These are phyloP conservation scores for Pythium vanterpoolii DNA, from an alignment of 352 stramenopile species.

Conservation along the genomic window DNA sequence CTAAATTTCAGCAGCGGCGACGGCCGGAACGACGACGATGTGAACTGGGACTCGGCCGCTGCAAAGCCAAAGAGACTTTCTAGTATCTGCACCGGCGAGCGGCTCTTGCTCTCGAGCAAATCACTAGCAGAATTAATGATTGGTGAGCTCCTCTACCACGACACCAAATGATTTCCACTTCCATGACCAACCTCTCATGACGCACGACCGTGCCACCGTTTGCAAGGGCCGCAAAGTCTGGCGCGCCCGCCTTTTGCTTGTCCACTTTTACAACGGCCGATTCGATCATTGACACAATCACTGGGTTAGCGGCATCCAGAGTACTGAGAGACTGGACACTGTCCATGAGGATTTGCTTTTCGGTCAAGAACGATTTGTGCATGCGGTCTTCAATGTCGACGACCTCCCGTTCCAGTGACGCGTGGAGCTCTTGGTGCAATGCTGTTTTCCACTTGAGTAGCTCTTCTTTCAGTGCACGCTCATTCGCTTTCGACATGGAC, in stretches of 20 bases:
- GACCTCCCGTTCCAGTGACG: conserved; percentile 47
- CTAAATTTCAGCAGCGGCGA: conserved; percentile 36
- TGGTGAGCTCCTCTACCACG: not conserved
- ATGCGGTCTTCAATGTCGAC: conserved; percentile 57
- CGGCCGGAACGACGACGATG: conserved; percentile 45
- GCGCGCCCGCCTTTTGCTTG: conserved; percentile 47
- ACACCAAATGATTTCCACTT: not conserved
- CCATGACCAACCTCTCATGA: conserved; percentile 39
- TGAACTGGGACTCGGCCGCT: conserved; percentile 37
- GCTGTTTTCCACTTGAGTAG: conserved; percentile 28
- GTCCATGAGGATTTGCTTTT: conserved; percentile 53
- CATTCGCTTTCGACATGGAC: not conserved
- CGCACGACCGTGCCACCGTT: conserved; percentile 65
- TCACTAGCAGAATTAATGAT: conserved; percentile 34
- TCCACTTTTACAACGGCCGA: conserved; percentile 29
- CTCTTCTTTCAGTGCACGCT: conserved; percentile 26
- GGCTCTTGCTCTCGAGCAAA: conserved; percentile 37
- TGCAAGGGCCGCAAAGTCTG: conserved; percentile 62
- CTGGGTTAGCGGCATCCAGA: conserved; percentile 54
- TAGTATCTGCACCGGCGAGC: conserved; percentile 33
- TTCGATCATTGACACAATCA: conserved; percentile 55
- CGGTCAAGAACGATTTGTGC: conserved; percentile 48
- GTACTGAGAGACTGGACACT: conserved; percentile 47
- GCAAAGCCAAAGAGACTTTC: conserved; percentile 26
- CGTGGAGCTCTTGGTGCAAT: conserved; percentile 33